Base-by-base conservation (phyloP, 768 basidiomycete species). In the Mycena vitilis region DNA sequence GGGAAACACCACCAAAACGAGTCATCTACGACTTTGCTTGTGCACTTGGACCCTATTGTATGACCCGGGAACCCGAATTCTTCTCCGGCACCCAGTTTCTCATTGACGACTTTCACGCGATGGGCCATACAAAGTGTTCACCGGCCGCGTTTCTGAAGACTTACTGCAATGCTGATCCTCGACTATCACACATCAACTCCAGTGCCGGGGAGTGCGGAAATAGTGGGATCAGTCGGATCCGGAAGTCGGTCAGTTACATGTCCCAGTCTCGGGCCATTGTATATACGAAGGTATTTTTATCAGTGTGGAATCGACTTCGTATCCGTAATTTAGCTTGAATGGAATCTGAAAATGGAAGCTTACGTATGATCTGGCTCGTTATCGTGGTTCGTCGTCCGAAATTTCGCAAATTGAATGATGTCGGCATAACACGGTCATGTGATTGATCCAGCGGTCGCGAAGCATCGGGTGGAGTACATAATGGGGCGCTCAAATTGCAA, bases 201-300 rank as follows among this genome's bases (percentile, higher is more conserved):
- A 82, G 80, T 63, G 78, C 78, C 1, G 80, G 75, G 2, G 80
- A 81, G 67, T 79, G 79, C 60, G 79, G 80, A 20, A 82, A 81
- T 23, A 57, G 64, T 34, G 64, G 64, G 5, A 38, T 65, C 1
- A 4, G n/a, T 4, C n/a, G 64, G 4, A 52, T 65, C 6, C 64
- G 64, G 5, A 65, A 65, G 16, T 57, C 55, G 0, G 64, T 65
- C 3, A 65, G 64, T n/a, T 65, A 65, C 36, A 65, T 65, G 64
- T 57, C 55, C 1, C 64, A 65, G 16, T 60, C 62, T 0, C 64
- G 71, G 13, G 73, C 75, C 1, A 74, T 78, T 11, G 11, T 70
- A 12, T 78, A 75, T 42, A 74, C 72, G 0, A 76, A 71, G 56
- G 73, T 75, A 5, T 78, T 75, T 44, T 5, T 75, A 0, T 70